Conservation (phyloP, 2,329 filamentous ascomycete genomes). For the Cadophora sp. region DNA sequence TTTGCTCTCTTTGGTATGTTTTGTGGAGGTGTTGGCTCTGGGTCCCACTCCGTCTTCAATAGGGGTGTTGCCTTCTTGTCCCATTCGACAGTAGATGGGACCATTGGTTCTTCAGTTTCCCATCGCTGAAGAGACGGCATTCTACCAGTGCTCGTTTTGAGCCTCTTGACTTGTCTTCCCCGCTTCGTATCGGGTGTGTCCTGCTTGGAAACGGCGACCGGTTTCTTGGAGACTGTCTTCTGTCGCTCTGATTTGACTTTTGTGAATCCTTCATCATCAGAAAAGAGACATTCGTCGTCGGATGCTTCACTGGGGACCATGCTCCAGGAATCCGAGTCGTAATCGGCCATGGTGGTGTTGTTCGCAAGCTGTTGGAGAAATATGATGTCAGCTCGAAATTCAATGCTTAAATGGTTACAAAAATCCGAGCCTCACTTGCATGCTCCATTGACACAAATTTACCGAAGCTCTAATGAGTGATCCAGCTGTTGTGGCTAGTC, state of each 20-base stretch:
- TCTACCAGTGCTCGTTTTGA: too few species aligned
- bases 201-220: not conserved
- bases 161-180: not conserved
- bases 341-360: not conserved
- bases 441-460: not conserved
- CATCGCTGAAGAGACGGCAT: too few species aligned
- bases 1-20: too few species aligned
- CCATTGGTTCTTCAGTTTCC: too few species aligned
- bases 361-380: not conserved
- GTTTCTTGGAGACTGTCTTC: not conserved
- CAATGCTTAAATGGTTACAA: not conserved
- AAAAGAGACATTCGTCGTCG: not conserved
- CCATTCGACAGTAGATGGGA: too few species aligned
- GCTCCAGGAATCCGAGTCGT: constrained; percentile 8
- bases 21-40: too few species aligned
- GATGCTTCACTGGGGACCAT: not conserved
- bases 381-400: not conserved
- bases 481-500: too few species aligned
- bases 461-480: not conserved
- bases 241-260: not conserved
- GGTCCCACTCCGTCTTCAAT: too few species aligned
- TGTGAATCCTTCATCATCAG: not conserved
- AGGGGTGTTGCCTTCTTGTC: too few species aligned
- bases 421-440: not conserved
- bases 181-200: not conserved